A percentile compares a stretch with the other conserved stretches of the same genome.
Conservation (phyloP, 2,329 filamentous ascomycete genomes). For the Aureobasidium sp. region DNA sequence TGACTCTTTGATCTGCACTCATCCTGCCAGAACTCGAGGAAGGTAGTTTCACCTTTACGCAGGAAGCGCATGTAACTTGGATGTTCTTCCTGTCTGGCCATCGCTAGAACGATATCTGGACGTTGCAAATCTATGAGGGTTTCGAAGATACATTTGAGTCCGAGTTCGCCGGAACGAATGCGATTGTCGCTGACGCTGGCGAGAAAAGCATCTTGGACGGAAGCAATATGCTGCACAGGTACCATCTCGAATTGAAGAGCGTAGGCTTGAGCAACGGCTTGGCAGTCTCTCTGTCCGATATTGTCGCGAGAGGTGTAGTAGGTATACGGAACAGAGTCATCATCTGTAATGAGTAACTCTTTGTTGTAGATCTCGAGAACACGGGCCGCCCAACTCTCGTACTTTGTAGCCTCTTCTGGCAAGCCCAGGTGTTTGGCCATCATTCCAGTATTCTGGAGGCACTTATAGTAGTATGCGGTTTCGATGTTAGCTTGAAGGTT, state of each 20-base stretch:
- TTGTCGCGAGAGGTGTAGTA: slow-evolving; percentile 46
- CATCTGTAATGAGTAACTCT: slow-evolving; percentile 38
- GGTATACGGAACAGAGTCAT: slow-evolving; percentile 36
- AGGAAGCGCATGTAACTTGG: slow-evolving; percentile 56
- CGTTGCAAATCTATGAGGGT: slow-evolving; percentile 46
- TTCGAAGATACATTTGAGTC: slow-evolving; percentile 48
- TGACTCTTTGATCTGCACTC: slow-evolving; percentile 51
- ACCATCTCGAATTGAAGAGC: slow-evolving; percentile 42
- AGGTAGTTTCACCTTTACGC: slow-evolving; percentile 48
- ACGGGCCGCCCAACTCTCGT: slow-evolving; percentile 32
- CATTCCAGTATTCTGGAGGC: slow-evolving; percentile 39
- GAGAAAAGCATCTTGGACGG: slow-evolving; percentile 36
- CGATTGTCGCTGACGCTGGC: slow-evolving; percentile 31
- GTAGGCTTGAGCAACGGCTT: slow-evolving; percentile 45
- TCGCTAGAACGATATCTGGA: slow-evolving; percentile 45
- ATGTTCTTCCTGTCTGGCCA: slow-evolving; percentile 54
- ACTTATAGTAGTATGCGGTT: slow-evolving; percentile 50
- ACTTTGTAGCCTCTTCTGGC: slow-evolving; percentile 30
- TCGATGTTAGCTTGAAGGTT: slow-evolving; percentile 53
- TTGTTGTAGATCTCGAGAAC: slow-evolving; percentile 40
- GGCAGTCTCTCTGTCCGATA: slow-evolving; percentile 36
- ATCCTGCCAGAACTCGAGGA: slow-evolving; percentile 52
- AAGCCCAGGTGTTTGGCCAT: slow-evolving; percentile 40
- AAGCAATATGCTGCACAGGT: slow-evolving; percentile 29
- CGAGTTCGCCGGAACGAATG: slow-evolving; percentile 48